Base-by-base conservation (phyloP, 2,329 filamentous ascomycete genomes). In the Scedosporium aurantiacum region DNA sequence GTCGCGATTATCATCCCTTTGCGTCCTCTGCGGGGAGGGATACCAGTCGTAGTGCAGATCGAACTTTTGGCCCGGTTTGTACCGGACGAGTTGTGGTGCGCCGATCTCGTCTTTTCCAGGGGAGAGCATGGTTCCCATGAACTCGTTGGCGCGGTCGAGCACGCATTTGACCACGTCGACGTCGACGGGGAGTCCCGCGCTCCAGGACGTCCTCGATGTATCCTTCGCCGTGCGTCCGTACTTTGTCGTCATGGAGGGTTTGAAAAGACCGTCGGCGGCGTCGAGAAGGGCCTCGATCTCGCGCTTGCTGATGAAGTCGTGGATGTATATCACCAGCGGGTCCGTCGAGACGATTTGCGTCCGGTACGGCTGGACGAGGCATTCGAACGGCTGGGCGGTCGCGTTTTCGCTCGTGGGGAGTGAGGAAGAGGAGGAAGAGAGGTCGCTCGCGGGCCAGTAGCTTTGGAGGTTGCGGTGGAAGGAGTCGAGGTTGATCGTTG, bases 291-390 rank as follows among this genome's bases (percentile, higher is more conserved):
- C 14, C 2, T 37, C 12, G 23, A 61, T 57, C 27, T 78, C 76
- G 25, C 61, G 18, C 0, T 71, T 65, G 2, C 69, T 64, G 45
- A 77, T 67, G 67, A 77, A 75, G 60, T 70, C 64, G 66, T 74
- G 73, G 68, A 78, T 75, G 65, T 78, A 78, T 63, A 78, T 73
- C 7, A 77, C 68, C 1, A 78, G 67, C 1, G 76, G 76, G 50
- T 75, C 72, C 21, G 76, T 68, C 14, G 74, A 77, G 45, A 78
- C 68, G 50, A 78, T 70, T 60, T 76, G 71, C 0, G 74, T 76
- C 4, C 67, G 69, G 66, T 77, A 78, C 14, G 66, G 62, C 21
- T 73, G 70, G 1, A 67, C 58, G 10, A 66, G 66, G 63, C 74
- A 76, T 25, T 55, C 41, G 40, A 61, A 61, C 5, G 60, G 52